These are phyloP conservation scores for Pseudocercospora eumusae DNA, from an alignment of 2,329 filamentous ascomycete genomes.

Conservation along the genomic window DNA sequence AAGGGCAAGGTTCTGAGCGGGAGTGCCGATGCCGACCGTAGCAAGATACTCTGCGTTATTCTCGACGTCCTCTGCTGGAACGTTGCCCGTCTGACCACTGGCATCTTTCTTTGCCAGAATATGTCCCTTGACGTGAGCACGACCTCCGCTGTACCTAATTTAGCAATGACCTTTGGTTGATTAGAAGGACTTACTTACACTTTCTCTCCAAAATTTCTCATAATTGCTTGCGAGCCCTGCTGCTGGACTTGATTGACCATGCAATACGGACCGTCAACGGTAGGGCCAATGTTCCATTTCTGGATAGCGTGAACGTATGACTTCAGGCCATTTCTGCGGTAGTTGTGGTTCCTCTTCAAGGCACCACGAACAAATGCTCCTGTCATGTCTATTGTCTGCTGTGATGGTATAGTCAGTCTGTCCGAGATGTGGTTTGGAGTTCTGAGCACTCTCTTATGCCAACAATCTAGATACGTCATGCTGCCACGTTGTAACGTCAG, in stretches of 20 bases:
- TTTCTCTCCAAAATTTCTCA: slow-evolving; percentile 45
- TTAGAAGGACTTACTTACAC: slow-evolving; percentile 30
- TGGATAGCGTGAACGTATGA: slow-evolving; percentile 35
- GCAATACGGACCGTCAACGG: slow-evolving; percentile 63
- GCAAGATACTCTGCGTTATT: slow-evolving; percentile 67
- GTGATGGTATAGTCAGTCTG: background rate
- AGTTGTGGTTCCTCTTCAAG: slow-evolving; percentile 35
- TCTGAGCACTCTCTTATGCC: background rate
- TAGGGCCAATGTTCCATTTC: slow-evolving; percentile 58
- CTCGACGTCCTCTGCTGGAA: slow-evolving; percentile 60
- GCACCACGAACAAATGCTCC: slow-evolving; percentile 29
- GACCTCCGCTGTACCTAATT: slow-evolving; percentile 45
- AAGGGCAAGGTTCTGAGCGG: slow-evolving; percentile 53
- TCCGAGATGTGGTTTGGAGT: background rate
- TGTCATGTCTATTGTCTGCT: background rate
- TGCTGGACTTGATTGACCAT: slow-evolving; percentile 53
- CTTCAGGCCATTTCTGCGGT: slow-evolving; percentile 35
- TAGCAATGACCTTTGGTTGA: background rate
- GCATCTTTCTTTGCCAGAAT: slow-evolving; percentile 51
- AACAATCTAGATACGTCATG: too few relatives aligned
- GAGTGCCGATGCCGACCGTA: slow-evolving; percentile 64
- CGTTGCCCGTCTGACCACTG: slow-evolving; percentile 33
- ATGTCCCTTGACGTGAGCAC: slow-evolving; percentile 47
- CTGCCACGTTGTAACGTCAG: slow-evolving; percentile 7
- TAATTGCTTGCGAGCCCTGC: slow-evolving; percentile 44